A percentile compares a stretch with the other conserved stretches of the same genome.
These are phyloP conservation scores for Arctium minus DNA, from an alignment of 129 eudicot genomes.

Conservation along the genomic window DNA sequence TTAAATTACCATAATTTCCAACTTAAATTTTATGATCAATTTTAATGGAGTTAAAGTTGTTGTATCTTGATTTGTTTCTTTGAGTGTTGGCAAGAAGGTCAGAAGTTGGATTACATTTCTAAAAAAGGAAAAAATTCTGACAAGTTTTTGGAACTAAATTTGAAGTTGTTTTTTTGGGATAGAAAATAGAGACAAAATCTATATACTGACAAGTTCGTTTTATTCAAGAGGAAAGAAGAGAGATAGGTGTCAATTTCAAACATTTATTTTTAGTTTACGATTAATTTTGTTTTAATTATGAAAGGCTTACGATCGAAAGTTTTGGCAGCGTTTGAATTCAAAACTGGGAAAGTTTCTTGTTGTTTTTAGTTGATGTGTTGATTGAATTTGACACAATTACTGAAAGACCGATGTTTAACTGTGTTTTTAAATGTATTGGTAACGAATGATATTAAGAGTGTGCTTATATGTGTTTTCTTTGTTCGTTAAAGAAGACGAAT, in stretches of 20 bases:
- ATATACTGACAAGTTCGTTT: slow-evolving; percentile 33
- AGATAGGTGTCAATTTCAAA: slow-evolving; percentile 19
- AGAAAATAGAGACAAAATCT: slow-evolving; percentile 21
- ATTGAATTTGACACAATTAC: neutral
- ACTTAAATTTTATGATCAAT: neutral
- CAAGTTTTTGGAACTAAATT: slow-evolving; percentile 13
- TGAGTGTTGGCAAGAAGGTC: slow-evolving; percentile 1
- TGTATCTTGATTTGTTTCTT: neutral
- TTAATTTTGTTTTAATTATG: too few species aligned
- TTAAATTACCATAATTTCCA: neutral
- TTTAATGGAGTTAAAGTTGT: neutral
- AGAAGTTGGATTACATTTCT: slow-evolving; percentile 20
- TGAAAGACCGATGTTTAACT: neutral
- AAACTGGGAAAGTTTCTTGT: neutral
- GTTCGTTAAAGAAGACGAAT: neutral
- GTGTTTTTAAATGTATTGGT: neutral
- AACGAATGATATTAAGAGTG: neutral
- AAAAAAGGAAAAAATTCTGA: slow-evolving; percentile 28
- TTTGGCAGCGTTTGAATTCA: neutral
- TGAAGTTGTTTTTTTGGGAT: neutral
- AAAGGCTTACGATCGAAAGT: neutral
- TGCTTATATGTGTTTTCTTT: too few species aligned
- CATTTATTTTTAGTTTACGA: too few species aligned
- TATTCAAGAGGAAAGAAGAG: slow-evolving; percentile 11
- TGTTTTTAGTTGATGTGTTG: neutral